phyloP scores from a whole-genome alignment of 1,284 basidiomycete genomes.

The Taiwanofungus camphoratus region DNA sequence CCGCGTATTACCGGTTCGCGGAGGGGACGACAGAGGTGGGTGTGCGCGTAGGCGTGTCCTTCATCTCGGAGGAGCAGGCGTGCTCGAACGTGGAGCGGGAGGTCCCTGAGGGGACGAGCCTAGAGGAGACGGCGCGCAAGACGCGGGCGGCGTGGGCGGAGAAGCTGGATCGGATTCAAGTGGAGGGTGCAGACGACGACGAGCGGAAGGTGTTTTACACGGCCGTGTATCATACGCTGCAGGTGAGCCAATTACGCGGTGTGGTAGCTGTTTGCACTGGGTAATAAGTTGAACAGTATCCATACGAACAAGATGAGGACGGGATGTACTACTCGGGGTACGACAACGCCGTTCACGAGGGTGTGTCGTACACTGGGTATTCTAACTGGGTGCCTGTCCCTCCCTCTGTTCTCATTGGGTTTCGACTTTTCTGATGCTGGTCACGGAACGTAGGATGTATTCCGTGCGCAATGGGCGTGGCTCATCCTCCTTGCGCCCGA shows the following conservation, averaged over 20 bases:
- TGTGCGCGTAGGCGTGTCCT: constrained; percentile 71
- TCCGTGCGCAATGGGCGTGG: constrained; percentile 76
- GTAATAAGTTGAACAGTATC: constrained; percentile 48
- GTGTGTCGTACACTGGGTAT: constrained; percentile 74
- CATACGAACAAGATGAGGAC: constrained; percentile 71
- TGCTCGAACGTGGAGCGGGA: constrained; percentile 55
- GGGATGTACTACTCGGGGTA: constrained; percentile 75
- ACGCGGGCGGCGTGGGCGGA: constrained; percentile 68
- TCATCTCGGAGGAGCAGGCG: constrained; percentile 76
- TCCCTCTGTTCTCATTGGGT: background rate
- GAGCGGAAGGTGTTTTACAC: constrained; percentile 61
- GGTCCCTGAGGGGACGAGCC: constrained; percentile 50
- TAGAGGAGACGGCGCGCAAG: constrained; percentile 56
- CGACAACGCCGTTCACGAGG: constrained; percentile 56
- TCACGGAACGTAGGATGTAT: constrained; percentile 53
- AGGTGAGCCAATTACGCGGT: constrained; percentile 33
- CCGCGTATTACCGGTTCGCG: constrained; percentile 55
- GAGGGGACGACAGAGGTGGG: constrained; percentile 37
- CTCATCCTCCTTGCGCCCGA: constrained; percentile 75
- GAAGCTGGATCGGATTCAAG: constrained; percentile 58
- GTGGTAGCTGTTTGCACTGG: too few species aligned
- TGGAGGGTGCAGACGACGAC: constrained; percentile 51
- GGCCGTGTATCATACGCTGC: constrained; percentile 61
- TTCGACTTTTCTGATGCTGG: background rate
- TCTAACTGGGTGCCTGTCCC: constrained; percentile 64